These are phyloP conservation scores for Cladosporium velox DNA, from an alignment of 2,329 filamentous ascomycete species.

Conservation along the genomic window DNA sequence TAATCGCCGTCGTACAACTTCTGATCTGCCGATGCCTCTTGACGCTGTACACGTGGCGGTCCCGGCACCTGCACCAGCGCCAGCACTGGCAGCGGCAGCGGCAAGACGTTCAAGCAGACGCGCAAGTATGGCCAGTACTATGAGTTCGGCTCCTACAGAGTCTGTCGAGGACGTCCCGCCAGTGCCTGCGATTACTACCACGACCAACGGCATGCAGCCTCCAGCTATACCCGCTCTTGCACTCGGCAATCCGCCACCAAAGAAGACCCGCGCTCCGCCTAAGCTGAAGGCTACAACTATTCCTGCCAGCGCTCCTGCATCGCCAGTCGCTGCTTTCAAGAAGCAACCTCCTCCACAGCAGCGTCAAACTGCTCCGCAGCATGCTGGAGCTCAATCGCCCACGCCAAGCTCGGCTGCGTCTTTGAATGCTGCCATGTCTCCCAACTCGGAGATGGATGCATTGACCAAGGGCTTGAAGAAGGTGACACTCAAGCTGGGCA, in stretches of 20 bases:
- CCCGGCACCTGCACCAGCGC: conserved; percentile 26
- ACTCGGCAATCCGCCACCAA: conserved; percentile 24
- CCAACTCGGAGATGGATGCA: conserved; percentile 48
- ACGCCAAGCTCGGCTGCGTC: conserved; percentile 11
- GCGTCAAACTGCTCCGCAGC: neutral
- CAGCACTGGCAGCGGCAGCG: conserved; percentile 35
- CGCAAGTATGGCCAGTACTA: conserved; percentile 36
- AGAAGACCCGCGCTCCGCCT: conserved; percentile 33
- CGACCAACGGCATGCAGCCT: conserved; percentile 35
- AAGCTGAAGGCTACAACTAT: conserved; percentile 25
- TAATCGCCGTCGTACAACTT: conserved; percentile 41
- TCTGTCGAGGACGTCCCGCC: conserved; percentile 24
- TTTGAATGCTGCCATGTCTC: conserved; percentile 12
- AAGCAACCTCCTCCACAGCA: neutral
- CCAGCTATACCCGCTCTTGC: conserved; percentile 27
- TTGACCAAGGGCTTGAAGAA: conserved; percentile 57
- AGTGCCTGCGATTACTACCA: neutral
- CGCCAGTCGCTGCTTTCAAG: conserved; percentile 41
- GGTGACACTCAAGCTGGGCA: conserved; percentile 61
- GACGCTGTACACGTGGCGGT: conserved; percentile 20
- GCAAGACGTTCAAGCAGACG: conserved; percentile 31
- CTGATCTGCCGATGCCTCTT: conserved; percentile 37
- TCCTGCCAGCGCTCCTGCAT: conserved; percentile 36
- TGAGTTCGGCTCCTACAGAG: conserved; percentile 24
- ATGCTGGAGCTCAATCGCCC: neutral